phyloP scores from a whole-genome alignment of 371 early-diverging fungal genomes.

The Enterospora canceri region DNA sequence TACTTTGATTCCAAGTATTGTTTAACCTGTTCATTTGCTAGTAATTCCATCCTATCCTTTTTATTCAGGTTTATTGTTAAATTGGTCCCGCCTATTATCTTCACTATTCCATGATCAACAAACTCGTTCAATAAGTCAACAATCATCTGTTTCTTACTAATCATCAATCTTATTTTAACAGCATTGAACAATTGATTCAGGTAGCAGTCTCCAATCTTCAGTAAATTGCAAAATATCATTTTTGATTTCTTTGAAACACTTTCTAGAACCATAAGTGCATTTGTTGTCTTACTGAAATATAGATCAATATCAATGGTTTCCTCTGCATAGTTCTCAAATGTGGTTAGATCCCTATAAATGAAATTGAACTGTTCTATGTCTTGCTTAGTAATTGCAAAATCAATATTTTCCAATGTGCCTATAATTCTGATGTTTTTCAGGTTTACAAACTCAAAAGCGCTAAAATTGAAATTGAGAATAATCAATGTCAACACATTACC shows the following conservation, averaged over 20 bases:
- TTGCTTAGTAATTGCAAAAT: conserved; percentile 12
- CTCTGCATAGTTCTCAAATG: conserved; percentile 43
- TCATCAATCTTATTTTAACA: conserved; percentile 27
- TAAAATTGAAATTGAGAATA: conserved; percentile 40
- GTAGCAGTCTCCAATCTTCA: conserved; percentile 1
- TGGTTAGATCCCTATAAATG: conserved; percentile 51
- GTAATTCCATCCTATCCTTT: conserved; percentile 11
- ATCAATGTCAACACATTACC: conserved; percentile 22
- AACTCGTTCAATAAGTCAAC: conserved; percentile 34
- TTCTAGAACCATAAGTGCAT: conserved; percentile 17
- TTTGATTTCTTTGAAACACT: conserved; percentile 36
- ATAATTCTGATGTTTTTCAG: conserved; percentile 28
- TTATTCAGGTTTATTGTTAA: conserved; percentile 18
- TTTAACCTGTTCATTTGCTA: background rate
- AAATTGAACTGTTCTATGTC: conserved; percentile 47
- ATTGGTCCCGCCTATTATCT: conserved; percentile 12
- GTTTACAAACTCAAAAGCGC: background rate
- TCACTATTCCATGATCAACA: conserved; percentile 46
- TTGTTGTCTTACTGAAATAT: background rate
- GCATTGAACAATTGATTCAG: conserved; percentile 21
- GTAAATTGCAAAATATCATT: conserved; percentile 22
- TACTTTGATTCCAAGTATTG: background rate
- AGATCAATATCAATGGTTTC: conserved; percentile 35
- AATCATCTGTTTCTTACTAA: conserved; percentile 11
- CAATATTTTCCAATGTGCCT: conserved; percentile 45